A percentile compares a stretch with the other conserved stretches of the same genome.
Conservation (phyloP, 2,329 filamentous ascomycete genomes). For the Xylariaceae sp. region DNA sequence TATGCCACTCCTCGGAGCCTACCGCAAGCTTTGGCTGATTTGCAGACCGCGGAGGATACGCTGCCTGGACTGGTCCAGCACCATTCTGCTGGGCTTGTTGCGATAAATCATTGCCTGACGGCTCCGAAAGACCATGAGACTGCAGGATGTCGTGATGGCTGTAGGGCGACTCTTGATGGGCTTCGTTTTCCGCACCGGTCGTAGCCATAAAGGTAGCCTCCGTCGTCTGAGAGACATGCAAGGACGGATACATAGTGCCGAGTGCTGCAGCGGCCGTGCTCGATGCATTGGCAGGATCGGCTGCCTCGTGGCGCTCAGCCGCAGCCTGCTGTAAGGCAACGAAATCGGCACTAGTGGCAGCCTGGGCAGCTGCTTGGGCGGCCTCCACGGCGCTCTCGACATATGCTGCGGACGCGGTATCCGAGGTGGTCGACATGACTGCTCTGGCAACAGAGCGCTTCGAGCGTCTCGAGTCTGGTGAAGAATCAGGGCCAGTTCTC, state of each 20-base stretch:
- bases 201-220: conserved; percentile 58
- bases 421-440: conserved; percentile 38
- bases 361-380: conserved; percentile 37
- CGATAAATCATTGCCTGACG: conserved; percentile 25
- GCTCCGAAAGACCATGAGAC: conserved; percentile 34
- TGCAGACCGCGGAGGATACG: conserved; percentile 35
- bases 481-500: conserved; percentile 42
- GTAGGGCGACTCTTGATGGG: conserved; percentile 34
- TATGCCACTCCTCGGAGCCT: conserved; percentile 98
- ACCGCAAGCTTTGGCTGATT: conserved; percentile 69
- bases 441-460: conserved; percentile 47
- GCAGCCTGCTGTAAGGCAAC: conserved; percentile 52
- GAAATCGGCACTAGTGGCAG: conserved; percentile 47
- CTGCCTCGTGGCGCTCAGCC: conserved; percentile 41
- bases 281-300: conserved; percentile 50
- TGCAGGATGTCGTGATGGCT: conserved; percentile 34
- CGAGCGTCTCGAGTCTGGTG: conserved; percentile 44
- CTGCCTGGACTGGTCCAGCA: conserved; percentile 27
- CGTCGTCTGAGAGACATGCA: conserved; percentile 53
- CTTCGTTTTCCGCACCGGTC: conserved; percentile 35
- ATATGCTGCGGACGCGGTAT: conserved; percentile 45
- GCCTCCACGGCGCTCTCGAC: conserved; percentile 50
- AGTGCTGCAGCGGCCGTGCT: conserved; percentile 56
- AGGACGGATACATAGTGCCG: conserved; percentile 53
- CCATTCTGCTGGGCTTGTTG: conserved; percentile 37